Conservation (phyloP, 2,329 filamentous ascomycete genomes). For the Penicillium sp. region DNA sequence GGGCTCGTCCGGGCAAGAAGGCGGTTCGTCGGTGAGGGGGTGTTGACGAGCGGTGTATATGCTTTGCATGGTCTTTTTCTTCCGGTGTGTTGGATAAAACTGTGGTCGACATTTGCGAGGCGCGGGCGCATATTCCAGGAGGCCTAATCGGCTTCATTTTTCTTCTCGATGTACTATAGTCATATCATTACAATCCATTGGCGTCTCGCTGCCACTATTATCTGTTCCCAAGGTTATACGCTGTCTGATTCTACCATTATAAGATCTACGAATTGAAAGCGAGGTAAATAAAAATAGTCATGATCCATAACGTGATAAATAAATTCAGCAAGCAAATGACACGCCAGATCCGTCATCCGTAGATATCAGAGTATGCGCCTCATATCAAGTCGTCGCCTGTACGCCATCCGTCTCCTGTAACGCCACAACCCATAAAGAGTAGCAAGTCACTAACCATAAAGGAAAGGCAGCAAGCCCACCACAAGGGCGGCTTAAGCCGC, state of each 20-base stretch:
- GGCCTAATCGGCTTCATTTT: slow-evolving; percentile 24
- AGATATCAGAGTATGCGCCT: no score
- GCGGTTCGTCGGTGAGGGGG: slow-evolving; percentile 19
- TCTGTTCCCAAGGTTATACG: not conserved
- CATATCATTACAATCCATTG: slow-evolving; percentile 22
- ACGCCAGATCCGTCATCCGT: not conserved
- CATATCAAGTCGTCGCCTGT: no score
- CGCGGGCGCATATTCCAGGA: slow-evolving; percentile 32
- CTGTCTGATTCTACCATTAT: not conserved
- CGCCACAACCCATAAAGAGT: not conserved
- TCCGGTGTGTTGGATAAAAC: slow-evolving; percentile 21
- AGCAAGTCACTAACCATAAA: not conserved
- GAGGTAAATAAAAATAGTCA: not conserved
- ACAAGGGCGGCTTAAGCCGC: not conserved
- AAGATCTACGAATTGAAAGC: not conserved
- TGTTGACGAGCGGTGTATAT: slow-evolving; percentile 16
- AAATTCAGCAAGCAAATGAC: not conserved
- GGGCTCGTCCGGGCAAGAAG: slow-evolving; percentile 18
- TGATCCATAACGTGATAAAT: not conserved
- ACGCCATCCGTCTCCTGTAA: not conserved
- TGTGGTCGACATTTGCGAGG: slow-evolving; percentile 30
- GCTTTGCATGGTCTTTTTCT: slow-evolving; percentile 18
- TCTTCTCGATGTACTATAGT: slow-evolving; percentile 26
- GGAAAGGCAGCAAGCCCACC: not conserved
- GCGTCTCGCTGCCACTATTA: slow-evolving; percentile 12